A percentile compares a stretch with the other conserved stretches of the same genome.
phyloP scores from a whole-genome alignment of 306 rosid species.

The Cyclanthera cordifolia region DNA sequence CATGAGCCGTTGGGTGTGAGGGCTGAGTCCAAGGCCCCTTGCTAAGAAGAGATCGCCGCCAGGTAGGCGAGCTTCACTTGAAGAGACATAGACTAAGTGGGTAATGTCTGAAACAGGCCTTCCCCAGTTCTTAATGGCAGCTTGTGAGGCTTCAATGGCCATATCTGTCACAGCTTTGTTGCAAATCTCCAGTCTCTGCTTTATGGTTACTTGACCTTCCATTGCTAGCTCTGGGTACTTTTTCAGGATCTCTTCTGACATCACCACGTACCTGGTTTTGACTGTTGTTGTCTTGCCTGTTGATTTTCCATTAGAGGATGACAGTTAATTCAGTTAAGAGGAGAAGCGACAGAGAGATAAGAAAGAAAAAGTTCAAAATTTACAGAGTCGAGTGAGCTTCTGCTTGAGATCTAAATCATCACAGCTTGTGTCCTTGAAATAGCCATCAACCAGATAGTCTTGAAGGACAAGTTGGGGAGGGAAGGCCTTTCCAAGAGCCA shows the following conservation, averaged over 20 bases:
- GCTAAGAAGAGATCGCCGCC: slow-evolving; percentile 88
- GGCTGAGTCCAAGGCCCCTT: slow-evolving; percentile 54
- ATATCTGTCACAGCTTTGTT: slow-evolving; percentile 76
- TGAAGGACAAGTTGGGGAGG: slow-evolving; percentile 93
- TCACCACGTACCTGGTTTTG: slow-evolving; percentile 83
- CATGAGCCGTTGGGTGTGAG: slow-evolving; percentile 45
- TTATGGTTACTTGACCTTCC: slow-evolving; percentile 63
- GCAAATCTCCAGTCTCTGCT: slow-evolving; percentile 73
- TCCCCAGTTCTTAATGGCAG: slow-evolving; percentile 70
- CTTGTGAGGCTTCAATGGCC: slow-evolving; percentile 81
- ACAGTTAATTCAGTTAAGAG: background rate
- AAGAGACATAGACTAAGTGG: slow-evolving; percentile 77
- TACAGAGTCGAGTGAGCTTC: slow-evolving; percentile 77
- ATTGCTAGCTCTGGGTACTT: slow-evolving; percentile 54
- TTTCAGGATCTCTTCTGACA: slow-evolving; percentile 72
- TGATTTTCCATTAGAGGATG: slow-evolving; percentile 7
- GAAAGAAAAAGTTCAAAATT: slow-evolving; percentile 6
- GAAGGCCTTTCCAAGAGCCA: slow-evolving; percentile 90
- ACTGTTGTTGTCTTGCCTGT: slow-evolving; percentile 88
- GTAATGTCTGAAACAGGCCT: slow-evolving; percentile 63
- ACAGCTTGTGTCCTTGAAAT: slow-evolving; percentile 76
- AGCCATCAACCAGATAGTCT: slow-evolving; percentile 82
- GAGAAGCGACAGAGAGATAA: background rate
- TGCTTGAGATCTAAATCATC: slow-evolving; percentile 69
- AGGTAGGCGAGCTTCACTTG: slow-evolving; percentile 79